Base-by-base conservation (phyloP, 257 asterid genomes). In the Capsicum baccatum region DNA sequence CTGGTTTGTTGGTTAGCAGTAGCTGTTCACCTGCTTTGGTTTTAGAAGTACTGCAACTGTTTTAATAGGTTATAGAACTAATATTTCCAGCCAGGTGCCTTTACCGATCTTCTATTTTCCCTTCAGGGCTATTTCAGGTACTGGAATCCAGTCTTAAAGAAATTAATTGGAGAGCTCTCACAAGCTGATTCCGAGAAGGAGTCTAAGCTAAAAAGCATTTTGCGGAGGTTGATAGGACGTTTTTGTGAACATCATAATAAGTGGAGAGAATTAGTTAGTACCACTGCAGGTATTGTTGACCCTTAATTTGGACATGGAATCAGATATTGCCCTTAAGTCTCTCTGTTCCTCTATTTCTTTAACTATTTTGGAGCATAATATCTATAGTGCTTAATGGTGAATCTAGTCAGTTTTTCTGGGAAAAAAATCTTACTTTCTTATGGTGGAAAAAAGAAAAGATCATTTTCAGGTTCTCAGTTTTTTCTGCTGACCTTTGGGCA, bases 101-200 rank as follows among this genome's bases (percentile, higher is more conserved):
- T 33, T 4, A 54, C 82, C 54, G 50, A 54, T 78, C 50, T 78
- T 78, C 81, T 76, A 52, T 33, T 54, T 76, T 66, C 1, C 62
- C 66, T 89, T 74, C 89, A 94, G 99, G 99, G 99, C 83, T 93
- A 89, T 89, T 89, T 56, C 86, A 96, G 99, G 71, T 96, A 94
- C 91, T 92, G 98, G 98, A 92, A 91, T 81, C 99, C 98, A 44
- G 86, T 83, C 85, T 92, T 92, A 60, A 95, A 91, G 91, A 83
- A 86, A 44, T 83, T 92, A 79, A 1, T 92, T 13, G 95, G 93
- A 81, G 94, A 93, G 91, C 98, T 96, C 78, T 88, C 97, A 79
- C 93, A 85, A 83, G 98, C 98, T 85, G 97, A 90, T 91, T 90
- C 97, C 26, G 98, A 94, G 86, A 96, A 90, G 92, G 98, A 96